Evolutionary conservation across 2,329 filamentous ascomycete genomes (phyloP), one percentile per base, ranked within the genome.

Genomic region (Hymenotorrendiella dingleyae): DNA sequence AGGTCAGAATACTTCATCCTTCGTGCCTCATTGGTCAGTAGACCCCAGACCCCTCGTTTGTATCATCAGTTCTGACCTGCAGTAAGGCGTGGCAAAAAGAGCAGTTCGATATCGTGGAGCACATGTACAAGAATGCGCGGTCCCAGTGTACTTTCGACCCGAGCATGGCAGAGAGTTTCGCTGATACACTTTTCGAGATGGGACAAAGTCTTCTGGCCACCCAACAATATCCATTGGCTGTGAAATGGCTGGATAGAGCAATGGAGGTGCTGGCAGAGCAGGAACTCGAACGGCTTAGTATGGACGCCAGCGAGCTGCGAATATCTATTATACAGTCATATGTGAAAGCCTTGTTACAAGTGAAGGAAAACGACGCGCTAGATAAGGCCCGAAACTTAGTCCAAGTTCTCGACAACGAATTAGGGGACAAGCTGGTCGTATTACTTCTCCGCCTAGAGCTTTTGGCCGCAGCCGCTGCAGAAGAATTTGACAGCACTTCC

Each of bases 181-280:
- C 80, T 4, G 81, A 88, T 53, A 66, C 82, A 2, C 69, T 89
- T 6, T 86, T 82, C 49, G 79, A 84, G 46, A 84, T 94, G 29
- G 88, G 88, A 3, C 78, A 73, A 36, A 70, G 72, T 11, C 63
- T 82, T 11, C 60, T 78, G 2, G 61, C 58, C 3, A 74, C 72
- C 39, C 64, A 69, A 6, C 70, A 84, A 39, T 72, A 71, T 48
- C 54, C 64, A 1, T 58, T 72, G 33, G 83, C 86, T 1, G 60
- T 73, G 2, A 80, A 74, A 54, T 97, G 91, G 93, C 66, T 94
- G 1, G 73, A 82, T 42, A 74, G 85, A 50, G 80, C 86, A 3
- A 70, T 77, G 36, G 67, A 78, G 9, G 56, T 80, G 21, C 67
- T 90, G 20, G 71, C 74, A 38, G 55, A 58, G 16, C 76, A 78